Percentiles rank a stretch among this genome's conserved stretches.
Conservation (phyloP, 192 early-diverging fungal species). For the Glomus cerebriforme region DNA sequence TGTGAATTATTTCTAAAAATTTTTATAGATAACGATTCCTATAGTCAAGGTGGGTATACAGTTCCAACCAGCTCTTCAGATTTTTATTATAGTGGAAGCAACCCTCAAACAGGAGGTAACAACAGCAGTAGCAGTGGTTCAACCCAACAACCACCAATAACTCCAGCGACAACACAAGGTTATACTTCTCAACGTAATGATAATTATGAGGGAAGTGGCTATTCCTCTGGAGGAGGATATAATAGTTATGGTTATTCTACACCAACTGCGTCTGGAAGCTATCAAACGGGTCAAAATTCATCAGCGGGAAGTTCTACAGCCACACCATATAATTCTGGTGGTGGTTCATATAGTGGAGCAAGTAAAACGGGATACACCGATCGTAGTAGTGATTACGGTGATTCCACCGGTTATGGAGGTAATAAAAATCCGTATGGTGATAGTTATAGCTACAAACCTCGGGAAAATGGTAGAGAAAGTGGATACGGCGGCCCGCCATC, state of each 20-base stretch:
- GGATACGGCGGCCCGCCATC: background rate
- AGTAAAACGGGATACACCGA: conserved; percentile 6
- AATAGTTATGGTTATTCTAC: conserved; percentile 19
- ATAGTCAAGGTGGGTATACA: conserved; percentile 32
- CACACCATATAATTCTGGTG: background rate
- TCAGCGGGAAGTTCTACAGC: background rate
- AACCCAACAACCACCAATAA: background rate
- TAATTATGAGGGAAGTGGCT: conserved; percentile 1
- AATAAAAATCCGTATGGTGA: conserved; percentile 29
- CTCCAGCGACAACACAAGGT: conserved; percentile 17
- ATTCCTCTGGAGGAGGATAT: conserved; percentile 10
- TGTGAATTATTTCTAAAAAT: background rate
- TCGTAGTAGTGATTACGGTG: conserved; percentile 18
- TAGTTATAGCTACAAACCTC: conserved; percentile 23
- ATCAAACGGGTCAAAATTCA: background rate
- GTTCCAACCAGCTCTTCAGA: conserved; percentile 12
- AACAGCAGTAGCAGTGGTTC: background rate
- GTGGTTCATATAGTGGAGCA: background rate
- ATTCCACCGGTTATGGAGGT: conserved; percentile 5
- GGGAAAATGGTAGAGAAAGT: conserved; percentile 18
- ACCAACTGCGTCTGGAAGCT: background rate
- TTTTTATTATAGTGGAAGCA: conserved; percentile 19
- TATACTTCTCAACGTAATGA: conserved; percentile 13
- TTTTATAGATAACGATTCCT: conserved; percentile 29
- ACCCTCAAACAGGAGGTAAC: conserved; percentile 2